phyloP scores from a whole-genome alignment of 371 early-diverging fungal genomes.

The Lichtheimia hyalospora region DNA sequence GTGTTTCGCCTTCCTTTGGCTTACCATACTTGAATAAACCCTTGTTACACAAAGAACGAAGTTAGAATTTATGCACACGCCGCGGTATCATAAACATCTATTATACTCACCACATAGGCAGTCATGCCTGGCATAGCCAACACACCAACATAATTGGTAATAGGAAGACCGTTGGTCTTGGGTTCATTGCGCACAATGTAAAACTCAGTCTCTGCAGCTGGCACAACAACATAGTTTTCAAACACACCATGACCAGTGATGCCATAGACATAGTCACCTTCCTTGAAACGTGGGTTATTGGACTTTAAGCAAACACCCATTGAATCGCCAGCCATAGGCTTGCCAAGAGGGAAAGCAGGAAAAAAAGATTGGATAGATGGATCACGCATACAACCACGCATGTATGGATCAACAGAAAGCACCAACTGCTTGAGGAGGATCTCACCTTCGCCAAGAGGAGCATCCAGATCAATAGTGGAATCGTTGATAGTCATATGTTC shows the following conservation, averaged over 20 bases:
- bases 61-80: background rate
- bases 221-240: slow-evolving; percentile 48
- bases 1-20: slow-evolving; percentile 51
- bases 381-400: slow-evolving; percentile 70
- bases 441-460: slow-evolving; percentile 50
- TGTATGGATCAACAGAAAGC: slow-evolving; percentile 46
- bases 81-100: background rate
- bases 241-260: slow-evolving; percentile 47
- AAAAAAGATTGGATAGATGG: slow-evolving; percentile 44
- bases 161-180: slow-evolving; percentile 39
- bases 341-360: slow-evolving; percentile 54
- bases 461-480: slow-evolving; percentile 40
- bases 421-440: slow-evolving; percentile 53
- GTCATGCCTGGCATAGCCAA: slow-evolving; percentile 60
- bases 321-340: slow-evolving; percentile 60
- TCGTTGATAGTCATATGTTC: slow-evolving; percentile 50
- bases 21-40: slow-evolving; percentile 24
- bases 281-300: slow-evolving; percentile 52
- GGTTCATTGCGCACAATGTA: slow-evolving; percentile 38
- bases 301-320: slow-evolving; percentile 66
- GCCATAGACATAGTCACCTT: slow-evolving; percentile 64
- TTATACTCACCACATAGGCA: slow-evolving; percentile 33
- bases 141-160: slow-evolving; percentile 54
- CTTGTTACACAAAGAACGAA: background rate
- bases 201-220: slow-evolving; percentile 20